These are phyloP conservation scores for Cerioporus squamosus DNA, from an alignment of 1,284 basidiomycete genomes.

Conservation along the genomic window DNA sequence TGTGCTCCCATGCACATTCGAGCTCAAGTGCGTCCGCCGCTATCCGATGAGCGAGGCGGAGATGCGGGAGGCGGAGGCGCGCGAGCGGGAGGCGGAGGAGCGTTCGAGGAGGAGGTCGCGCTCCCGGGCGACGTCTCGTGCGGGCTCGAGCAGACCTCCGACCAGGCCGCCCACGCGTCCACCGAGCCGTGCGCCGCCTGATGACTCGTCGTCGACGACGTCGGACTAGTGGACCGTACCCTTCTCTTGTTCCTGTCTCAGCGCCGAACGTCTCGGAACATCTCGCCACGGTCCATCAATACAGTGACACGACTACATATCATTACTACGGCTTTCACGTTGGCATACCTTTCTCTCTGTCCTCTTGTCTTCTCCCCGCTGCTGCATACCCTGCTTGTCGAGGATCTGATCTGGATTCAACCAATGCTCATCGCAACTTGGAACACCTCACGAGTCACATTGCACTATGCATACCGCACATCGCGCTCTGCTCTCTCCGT, in stretches of 20 bases:
- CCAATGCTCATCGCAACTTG: no score
- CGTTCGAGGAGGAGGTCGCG: conserved; percentile 11
- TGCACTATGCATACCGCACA: neutral
- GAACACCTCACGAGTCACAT: neutral
- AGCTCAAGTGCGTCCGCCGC: conserved; percentile 54
- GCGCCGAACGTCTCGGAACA: no score
- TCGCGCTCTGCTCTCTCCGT: neutral
- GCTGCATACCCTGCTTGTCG: neutral
- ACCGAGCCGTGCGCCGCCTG: conserved; percentile 13
- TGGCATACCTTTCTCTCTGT: neutral
- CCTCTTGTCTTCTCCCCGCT: neutral
- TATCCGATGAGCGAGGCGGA: conserved; percentile 57
- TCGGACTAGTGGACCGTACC: neutral
- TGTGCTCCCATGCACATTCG: conserved; percentile 60
- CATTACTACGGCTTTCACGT: neutral
- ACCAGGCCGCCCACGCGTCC: conserved; percentile 19
- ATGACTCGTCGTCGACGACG: conserved; percentile 7
- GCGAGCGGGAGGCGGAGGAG: conserved; percentile 28
- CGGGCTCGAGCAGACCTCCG: conserved; percentile 17
- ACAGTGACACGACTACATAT: neutral
- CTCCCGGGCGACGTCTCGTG: conserved; percentile 25
- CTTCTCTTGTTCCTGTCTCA: neutral
- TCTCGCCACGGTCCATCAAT: neutral
- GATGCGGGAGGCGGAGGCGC: conserved; percentile 41
- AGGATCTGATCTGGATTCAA: neutral